These are phyloP conservation scores for Exophiala alcalophila DNA, from an alignment of 2,329 filamentous ascomycete species.

Conservation along the genomic window DNA sequence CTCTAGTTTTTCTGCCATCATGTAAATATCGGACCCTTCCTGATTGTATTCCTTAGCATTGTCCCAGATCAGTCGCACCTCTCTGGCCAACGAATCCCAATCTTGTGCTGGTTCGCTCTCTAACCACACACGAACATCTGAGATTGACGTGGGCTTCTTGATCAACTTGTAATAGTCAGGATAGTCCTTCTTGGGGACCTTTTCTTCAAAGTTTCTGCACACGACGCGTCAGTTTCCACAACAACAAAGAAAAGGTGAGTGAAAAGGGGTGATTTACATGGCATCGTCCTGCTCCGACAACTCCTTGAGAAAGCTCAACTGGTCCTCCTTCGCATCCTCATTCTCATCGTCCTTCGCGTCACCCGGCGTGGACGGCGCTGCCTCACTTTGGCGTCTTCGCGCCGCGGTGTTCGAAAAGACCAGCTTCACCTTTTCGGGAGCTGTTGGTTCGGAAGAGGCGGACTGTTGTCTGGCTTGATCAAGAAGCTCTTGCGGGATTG, in stretches of 20 bases:
- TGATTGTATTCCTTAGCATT: conserved; percentile 91
- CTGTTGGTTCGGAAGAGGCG: conserved; percentile 16
- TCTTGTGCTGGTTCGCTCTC: conserved; percentile 72
- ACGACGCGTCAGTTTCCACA: conserved; percentile 27
- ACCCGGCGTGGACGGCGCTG: conserved; percentile 15
- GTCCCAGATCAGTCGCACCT: conserved; percentile 75
- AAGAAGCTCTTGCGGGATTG: conserved; percentile 59
- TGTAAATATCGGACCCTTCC: conserved; percentile 80
- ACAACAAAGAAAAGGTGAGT: background rate
- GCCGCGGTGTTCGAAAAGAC: conserved; percentile 15
- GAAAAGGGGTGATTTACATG: conserved; percentile 14
- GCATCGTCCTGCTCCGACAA: conserved; percentile 21
- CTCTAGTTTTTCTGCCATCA: conserved; percentile 74
- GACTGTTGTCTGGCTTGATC: conserved; percentile 22
- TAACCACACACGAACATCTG: conserved; percentile 72
- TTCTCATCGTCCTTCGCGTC: conserved; percentile 3
- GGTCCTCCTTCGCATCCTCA: conserved; percentile 21
- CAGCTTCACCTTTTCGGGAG: conserved; percentile 26
- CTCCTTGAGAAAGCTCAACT: conserved; percentile 25
- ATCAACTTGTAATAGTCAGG: conserved; percentile 82
- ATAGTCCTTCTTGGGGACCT: conserved; percentile 52
- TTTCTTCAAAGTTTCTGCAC: conserved; percentile 56
- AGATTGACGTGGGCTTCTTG: conserved; percentile 73
- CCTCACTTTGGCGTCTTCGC: conserved; percentile 23
- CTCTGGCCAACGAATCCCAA: conserved; percentile 79